Evolutionary conservation across 192 early-diverging fungal species (phyloP).

Genomic region (Backusella macrospora): DNA sequence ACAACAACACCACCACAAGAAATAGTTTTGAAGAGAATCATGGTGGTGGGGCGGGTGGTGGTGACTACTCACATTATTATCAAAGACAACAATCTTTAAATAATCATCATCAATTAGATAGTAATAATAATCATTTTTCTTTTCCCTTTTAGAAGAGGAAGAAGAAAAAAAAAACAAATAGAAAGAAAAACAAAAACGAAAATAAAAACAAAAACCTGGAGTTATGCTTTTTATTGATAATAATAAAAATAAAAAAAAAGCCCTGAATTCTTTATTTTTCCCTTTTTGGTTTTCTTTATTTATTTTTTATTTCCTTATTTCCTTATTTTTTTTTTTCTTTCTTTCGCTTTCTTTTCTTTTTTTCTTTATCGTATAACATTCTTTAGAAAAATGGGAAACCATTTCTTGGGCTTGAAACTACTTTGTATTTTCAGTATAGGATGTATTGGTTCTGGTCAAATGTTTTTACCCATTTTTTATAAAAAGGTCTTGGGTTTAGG

Average conservation of each 20-base stretch:
- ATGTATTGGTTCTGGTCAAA: conserved; percentile 21
- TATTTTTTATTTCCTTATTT: no score
- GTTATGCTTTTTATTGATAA: no score
- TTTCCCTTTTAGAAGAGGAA: no score
- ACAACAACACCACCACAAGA: background rate
- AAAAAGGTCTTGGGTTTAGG: conserved; percentile 25
- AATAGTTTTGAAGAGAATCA: no score
- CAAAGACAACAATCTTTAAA: background rate
- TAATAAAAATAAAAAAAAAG: no score
- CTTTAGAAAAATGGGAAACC: background rate
- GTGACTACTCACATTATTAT: background rate
- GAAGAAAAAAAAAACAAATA: no score
- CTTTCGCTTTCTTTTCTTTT: background rate
- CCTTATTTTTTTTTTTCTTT: background rate
- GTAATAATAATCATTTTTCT: background rate
- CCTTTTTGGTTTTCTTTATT: no score
- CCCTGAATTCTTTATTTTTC: no score
- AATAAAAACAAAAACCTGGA: no score
- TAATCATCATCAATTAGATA: background rate
- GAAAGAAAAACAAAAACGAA: no score
- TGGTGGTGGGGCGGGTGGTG: background rate
- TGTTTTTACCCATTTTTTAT: conserved; percentile 30
- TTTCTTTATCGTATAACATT: background rate
- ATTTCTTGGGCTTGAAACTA: conserved; percentile 27
- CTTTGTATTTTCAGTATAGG: conserved; percentile 32